phyloP scores from a whole-genome alignment of 2,329 filamentous ascomycete genomes.

The Arthrinium phaeospermum region DNA sequence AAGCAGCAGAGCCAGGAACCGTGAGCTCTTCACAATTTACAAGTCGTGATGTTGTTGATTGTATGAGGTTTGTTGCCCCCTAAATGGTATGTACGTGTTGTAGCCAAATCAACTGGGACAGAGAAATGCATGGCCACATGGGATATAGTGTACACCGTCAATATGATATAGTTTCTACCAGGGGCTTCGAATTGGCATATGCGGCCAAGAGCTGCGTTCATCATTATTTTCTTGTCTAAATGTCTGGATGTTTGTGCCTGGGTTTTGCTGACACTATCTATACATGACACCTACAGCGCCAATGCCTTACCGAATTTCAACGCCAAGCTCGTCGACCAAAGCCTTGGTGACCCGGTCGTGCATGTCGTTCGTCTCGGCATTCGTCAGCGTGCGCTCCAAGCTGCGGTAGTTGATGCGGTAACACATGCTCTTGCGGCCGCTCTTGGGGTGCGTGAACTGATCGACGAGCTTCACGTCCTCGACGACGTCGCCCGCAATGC shows the following conservation, averaged over 20 bases:
- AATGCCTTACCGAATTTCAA: conserved; percentile 70
- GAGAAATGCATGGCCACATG: neutral
- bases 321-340: conserved; percentile 74
- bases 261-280: neutral
- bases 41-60: no score
- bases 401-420: conserved; percentile 95
- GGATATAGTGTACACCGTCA: neutral
- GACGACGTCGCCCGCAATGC: conserved; percentile 79
- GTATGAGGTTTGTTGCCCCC: no score
- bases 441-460: conserved; percentile 87
- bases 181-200: neutral
- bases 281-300: neutral
- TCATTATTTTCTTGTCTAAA: neutral
- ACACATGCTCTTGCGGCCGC: conserved; percentile 81
- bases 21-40: no score
- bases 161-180: neutral
- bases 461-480: conserved; percentile 89
- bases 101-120: neutral
- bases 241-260: neutral
- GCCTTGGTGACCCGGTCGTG: conserved; percentile 71
- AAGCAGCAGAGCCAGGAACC: neutral
- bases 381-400: conserved; percentile 87
- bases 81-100: neutral
- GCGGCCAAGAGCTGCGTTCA: neutral
- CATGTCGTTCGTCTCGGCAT: conserved; percentile 76